Percentiles rank a stretch among this genome's conserved stretches.
These are phyloP conservation scores for Fusarium musae DNA, from an alignment of 2,329 filamentous ascomycete genomes.

Conservation along the genomic window DNA sequence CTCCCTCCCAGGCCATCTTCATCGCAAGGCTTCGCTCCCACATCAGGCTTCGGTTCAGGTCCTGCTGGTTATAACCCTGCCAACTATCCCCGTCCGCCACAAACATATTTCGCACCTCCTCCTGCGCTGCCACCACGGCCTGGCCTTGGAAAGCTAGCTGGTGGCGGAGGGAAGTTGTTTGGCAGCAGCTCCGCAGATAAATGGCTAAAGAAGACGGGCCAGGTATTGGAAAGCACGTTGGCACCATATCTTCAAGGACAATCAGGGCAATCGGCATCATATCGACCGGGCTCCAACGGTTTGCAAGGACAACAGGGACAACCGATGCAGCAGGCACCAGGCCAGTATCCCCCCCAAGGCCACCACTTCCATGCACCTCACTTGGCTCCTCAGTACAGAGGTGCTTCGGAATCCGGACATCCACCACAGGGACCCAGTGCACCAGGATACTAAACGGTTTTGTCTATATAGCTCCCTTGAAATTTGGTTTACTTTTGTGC, in stretches of 20 bases:
- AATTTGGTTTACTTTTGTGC: background rate
- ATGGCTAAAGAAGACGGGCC: slow-evolving; percentile 51
- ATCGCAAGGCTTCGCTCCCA: slow-evolving; percentile 24
- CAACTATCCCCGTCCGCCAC: slow-evolving; percentile 48
- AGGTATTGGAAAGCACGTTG: slow-evolving; percentile 49
- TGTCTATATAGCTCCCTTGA: background rate
- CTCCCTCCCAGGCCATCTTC: slow-evolving; percentile 45
- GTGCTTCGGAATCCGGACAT: slow-evolving; percentile 16
- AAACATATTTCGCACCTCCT: slow-evolving; percentile 46
- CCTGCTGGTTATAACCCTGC: slow-evolving; percentile 39
- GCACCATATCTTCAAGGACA: slow-evolving; percentile 46
- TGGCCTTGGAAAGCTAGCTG: slow-evolving; percentile 30
- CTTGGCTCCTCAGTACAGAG: slow-evolving; percentile 37
- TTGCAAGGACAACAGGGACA: slow-evolving; percentile 26
- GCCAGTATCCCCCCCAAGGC: slow-evolving; percentile 17
- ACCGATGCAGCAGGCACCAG: slow-evolving; percentile 3
- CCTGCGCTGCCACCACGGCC: slow-evolving; percentile 35
- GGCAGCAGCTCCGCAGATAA: slow-evolving; percentile 49
- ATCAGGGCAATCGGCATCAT: slow-evolving; percentile 11
- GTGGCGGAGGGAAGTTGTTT: slow-evolving; percentile 44
- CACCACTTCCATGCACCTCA: slow-evolving; percentile 37
- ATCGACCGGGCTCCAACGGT: slow-evolving; percentile 24
- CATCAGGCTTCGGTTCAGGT: slow-evolving; percentile 35
- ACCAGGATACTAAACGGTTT: background rate
- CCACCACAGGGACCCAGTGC: slow-evolving; percentile 18